Base-by-base conservation (phyloP, 768 basidiomycete species). In the Lentinula aciculospora region DNA sequence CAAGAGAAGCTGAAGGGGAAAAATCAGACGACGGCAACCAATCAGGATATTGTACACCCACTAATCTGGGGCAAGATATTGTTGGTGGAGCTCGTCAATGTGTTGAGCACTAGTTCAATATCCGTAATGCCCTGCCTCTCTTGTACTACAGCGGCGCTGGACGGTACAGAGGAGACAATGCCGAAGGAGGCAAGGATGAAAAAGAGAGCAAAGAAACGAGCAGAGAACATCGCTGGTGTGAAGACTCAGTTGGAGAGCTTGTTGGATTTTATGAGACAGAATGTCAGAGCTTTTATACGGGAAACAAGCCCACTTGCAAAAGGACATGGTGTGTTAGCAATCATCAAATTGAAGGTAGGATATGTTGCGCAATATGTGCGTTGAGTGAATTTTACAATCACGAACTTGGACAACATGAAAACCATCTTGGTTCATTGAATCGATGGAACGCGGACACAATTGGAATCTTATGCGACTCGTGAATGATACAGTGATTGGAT, bases 1-100 rank as follows among this genome's bases (percentile, higher is more conserved):
- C 53, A 23, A 64, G 36, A 27, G 55, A n/a, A 32, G 60, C 60
- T 62, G 44, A 0, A 15, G 42, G 3, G 27, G 15, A 19, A 29
- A 23, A 17, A 50, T 39, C 37, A 39, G 37, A 39, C 37, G 17
- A 17, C n/a, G n/a, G 6, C 3, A n/a, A n/a, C 17, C 37, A n/a
- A 12, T 31, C 32, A n/a, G 15, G 17, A 37, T 8, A 6, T 12
- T 2, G 3, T 1, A n/a, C 9, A 53, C 51, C 12, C 15, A 53
- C 51, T 53, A 25, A 53, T 53, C 34, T 53, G 37, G 8, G 51
- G 51, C 34, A 53, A 23, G 36, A 53, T 53, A 15, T 15, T 53
- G 23, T 53, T 25, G 3, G 51, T 53, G 12, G 51, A 53, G 9
- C 51, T 28, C 54, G 44, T 31, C 15, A 56, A 19, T 2, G 40